Percentiles rank a stretch among this genome's conserved stretches.
Evolutionary conservation across 805 yeast genomes (phyloP).

Genomic region (Helenozyma rhizophorensis): DNA sequence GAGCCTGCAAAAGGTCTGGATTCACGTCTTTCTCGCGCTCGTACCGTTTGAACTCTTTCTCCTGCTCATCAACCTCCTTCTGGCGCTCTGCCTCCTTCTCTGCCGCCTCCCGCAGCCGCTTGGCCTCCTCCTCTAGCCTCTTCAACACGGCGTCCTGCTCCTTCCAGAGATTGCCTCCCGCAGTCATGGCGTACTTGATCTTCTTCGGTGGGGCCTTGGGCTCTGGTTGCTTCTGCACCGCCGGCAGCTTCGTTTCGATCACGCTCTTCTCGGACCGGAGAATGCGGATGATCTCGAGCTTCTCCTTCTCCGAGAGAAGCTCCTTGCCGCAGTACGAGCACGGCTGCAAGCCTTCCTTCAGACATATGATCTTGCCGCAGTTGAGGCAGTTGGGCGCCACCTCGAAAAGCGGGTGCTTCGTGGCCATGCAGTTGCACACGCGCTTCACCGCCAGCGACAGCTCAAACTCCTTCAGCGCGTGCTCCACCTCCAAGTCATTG

Average conservation of each 20-base stretch:
- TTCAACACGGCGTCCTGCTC: conserved; percentile 65
- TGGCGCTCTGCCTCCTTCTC: conserved; percentile 19
- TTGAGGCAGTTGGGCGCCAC: conserved; percentile 89
- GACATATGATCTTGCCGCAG: conserved; percentile 93
- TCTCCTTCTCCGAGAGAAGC: conserved; percentile 60
- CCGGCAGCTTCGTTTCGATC: conserved; percentile 19
- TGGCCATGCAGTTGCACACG: conserved; percentile 79
- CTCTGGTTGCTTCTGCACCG: conserved; percentile 15
- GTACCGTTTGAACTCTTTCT: conserved; percentile 41
- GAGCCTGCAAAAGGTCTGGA: conserved; percentile 63
- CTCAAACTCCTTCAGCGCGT: conserved; percentile 5
- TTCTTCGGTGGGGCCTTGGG: conserved; percentile 34
- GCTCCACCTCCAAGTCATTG: conserved; percentile 43
- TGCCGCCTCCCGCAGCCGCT: conserved; percentile 19
- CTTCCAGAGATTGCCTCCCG: conserved; percentile 61
- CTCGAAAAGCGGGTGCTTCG: conserved; percentile 82
- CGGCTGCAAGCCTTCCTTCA: conserved; percentile 84
- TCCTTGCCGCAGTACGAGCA: conserved; percentile 79
- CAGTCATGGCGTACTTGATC: conserved; percentile 49
- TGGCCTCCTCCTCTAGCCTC: conserved; percentile 45
- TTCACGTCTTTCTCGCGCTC: conserved; percentile 40
- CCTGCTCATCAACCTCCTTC: conserved; percentile 37
- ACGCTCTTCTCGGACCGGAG: conserved; percentile 49
- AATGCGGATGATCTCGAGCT: conserved; percentile 48
- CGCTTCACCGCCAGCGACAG: conserved; percentile 16